Conservation (phyloP, 208 protist genomes). For the Trichomonas vaginalis region DNA sequence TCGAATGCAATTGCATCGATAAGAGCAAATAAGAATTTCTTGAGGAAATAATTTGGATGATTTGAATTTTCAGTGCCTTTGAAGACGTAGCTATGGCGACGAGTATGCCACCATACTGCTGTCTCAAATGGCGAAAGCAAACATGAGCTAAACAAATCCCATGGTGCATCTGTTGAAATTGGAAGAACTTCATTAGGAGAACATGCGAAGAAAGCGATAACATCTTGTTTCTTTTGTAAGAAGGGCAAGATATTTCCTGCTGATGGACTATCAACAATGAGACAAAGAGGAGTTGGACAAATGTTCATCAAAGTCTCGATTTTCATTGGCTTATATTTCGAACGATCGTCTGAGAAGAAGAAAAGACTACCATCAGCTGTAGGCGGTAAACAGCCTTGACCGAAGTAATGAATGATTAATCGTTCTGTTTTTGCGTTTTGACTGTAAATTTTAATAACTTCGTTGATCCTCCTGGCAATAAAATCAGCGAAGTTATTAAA, state of each 20-base stretch:
- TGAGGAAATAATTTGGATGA: neutral
- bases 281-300: neutral
- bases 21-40: neutral
- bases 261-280: neutral
- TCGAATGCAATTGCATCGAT: slow-evolving; percentile 8
- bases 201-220: neutral
- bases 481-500: neutral
- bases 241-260: neutral
- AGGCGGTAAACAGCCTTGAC: neutral
- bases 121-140: neutral
- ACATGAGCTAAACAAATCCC: neutral
- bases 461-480: neutral
- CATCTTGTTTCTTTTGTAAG: neutral
- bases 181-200: neutral
- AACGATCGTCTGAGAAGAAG: neutral
- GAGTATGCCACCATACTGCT: neutral
- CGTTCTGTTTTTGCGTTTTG: neutral
- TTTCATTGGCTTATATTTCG: neutral
- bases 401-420: slow-evolving; percentile 3
- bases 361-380: neutral
- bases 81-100: neutral
- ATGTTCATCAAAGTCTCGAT: neutral
- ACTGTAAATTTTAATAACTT: neutral
- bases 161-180: neutral
- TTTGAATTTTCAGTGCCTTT: neutral